Percentiles rank a stretch among this genome's conserved stretches.
phyloP scores from a whole-genome alignment of 116 monocot species.

The Trichopus zeylanicus region DNA sequence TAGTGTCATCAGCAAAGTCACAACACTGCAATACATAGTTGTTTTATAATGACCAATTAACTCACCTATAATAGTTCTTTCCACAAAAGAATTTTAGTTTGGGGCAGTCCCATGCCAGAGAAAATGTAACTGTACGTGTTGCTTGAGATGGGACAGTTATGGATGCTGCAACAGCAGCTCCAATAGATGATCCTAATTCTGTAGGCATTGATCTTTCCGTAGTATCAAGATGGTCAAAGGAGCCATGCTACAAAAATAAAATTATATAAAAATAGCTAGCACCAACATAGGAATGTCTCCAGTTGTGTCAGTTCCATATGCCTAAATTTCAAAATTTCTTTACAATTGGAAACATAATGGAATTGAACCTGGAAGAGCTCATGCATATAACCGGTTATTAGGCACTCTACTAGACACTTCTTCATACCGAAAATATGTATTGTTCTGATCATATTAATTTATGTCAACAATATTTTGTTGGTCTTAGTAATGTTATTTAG shows the following conservation, averaged over 20 bases:
- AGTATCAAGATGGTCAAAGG: slow-evolving; percentile 57
- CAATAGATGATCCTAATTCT: slow-evolving; percentile 82
- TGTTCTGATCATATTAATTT: no score
- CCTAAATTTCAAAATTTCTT: no score
- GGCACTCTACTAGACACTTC: no score
- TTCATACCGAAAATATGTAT: no score
- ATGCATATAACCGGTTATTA: no score
- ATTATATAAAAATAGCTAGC: neutral
- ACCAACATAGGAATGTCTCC: no score
- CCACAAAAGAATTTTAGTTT: slow-evolving; percentile 70
- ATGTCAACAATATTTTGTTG: no score
- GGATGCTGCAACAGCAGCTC: slow-evolving; percentile 91
- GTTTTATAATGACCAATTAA: neutral
- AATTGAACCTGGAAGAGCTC: no score
- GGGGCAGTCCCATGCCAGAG: slow-evolving; percentile 91
- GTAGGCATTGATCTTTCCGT: slow-evolving; percentile 27
- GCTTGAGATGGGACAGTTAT: slow-evolving; percentile 48
- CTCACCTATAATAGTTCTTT: slow-evolving; percentile 75
- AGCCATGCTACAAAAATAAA: slow-evolving; percentile 46
- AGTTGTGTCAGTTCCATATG: no score
- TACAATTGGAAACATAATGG: no score
- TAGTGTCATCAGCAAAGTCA: slow-evolving; percentile 6
- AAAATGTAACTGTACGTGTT: slow-evolving; percentile 72
- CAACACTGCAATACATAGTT: neutral
- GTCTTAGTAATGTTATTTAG: no score